A percentile compares a stretch with the other conserved stretches of the same genome.
Conservation (phyloP, 768 basidiomycete species). For the Lactarius sp. region DNA sequence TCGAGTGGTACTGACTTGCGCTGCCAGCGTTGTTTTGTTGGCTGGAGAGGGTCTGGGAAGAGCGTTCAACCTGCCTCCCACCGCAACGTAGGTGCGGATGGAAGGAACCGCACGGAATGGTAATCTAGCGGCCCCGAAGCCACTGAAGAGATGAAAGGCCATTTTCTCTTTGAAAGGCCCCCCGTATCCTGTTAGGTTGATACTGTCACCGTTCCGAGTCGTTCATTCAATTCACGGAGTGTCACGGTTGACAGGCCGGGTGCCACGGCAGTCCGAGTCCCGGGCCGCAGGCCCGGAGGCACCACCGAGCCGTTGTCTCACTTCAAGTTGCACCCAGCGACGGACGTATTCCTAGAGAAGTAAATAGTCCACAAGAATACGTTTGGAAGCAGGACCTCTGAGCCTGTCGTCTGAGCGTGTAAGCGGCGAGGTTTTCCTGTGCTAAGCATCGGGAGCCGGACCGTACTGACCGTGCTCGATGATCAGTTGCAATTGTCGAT, state of each 20-base stretch:
- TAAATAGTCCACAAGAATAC: too few species aligned
- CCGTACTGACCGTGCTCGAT: too few species aligned
- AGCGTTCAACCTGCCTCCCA: constrained; percentile 8
- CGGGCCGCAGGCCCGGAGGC: too few species aligned
- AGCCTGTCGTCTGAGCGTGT: too few species aligned
- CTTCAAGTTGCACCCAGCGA: too few species aligned
- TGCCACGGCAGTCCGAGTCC: background rate
- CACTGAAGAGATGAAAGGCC: background rate
- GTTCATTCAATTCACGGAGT: background rate
- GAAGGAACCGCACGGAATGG: constrained; percentile 7
- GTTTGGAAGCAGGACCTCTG: too few species aligned
- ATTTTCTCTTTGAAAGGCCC: background rate
- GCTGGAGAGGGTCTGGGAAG: constrained; percentile 10
- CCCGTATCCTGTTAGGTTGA: background rate
- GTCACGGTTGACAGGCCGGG: background rate
- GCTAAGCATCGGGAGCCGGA: too few species aligned
- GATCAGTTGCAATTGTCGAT: too few species aligned
- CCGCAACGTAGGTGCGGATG: constrained; percentile 12
- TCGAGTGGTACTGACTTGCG: constrained; percentile 33
- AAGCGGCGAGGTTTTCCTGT: too few species aligned
- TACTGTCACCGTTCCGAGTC: background rate
- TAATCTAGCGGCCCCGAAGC: constrained; percentile 1
- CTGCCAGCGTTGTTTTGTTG: constrained; percentile 24
- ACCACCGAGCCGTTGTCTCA: too few species aligned
- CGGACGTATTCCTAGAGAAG: too few species aligned